Evolutionary conservation across 2,329 filamentous ascomycete species (phyloP).

Genomic region (Didymella lethalis): DNA sequence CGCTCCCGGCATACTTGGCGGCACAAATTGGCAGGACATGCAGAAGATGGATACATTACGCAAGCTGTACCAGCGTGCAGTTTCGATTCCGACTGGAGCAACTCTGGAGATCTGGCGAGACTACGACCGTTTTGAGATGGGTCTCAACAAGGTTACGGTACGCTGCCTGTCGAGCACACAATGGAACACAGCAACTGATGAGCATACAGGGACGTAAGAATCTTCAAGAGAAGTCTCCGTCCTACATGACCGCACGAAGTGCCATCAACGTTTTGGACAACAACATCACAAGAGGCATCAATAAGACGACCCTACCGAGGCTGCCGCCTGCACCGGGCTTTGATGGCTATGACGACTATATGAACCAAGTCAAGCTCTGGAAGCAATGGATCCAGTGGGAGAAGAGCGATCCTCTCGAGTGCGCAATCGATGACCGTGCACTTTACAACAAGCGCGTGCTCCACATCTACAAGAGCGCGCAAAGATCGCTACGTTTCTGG

Average conservation of each 20-base stretch:
- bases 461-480: conserved; percentile 90
- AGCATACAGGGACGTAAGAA: conserved; percentile 83
- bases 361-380: conserved; percentile 86
- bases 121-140: conserved; percentile 95
- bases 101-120: conserved; percentile 93
- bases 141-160: conserved; percentile 89
- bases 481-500: conserved; percentile 94
- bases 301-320: conserved; percentile 78
- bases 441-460: conserved; percentile 80
- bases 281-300: conserved; percentile 80
- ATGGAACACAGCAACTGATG: conserved; percentile 27
- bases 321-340: conserved; percentile 86
- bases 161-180: conserved; percentile 32
- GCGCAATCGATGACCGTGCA: conserved; percentile 80
- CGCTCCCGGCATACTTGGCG: conserved; percentile 84
- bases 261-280: conserved; percentile 92
- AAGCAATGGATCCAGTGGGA: conserved; percentile 96
- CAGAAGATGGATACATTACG: conserved; percentile 96
- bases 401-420: conserved; percentile 86
- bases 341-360: conserved; percentile 84
- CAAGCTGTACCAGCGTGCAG: conserved; percentile 90
- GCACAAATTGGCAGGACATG: conserved; percentile 91
- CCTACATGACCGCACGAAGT: conserved; percentile 95
- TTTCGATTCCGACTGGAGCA: conserved; percentile 83
- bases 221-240: conserved; percentile 87